Base-by-base conservation (phyloP, 2,329 filamentous ascomycete species). In the Aureobasidium subglaciale region DNA sequence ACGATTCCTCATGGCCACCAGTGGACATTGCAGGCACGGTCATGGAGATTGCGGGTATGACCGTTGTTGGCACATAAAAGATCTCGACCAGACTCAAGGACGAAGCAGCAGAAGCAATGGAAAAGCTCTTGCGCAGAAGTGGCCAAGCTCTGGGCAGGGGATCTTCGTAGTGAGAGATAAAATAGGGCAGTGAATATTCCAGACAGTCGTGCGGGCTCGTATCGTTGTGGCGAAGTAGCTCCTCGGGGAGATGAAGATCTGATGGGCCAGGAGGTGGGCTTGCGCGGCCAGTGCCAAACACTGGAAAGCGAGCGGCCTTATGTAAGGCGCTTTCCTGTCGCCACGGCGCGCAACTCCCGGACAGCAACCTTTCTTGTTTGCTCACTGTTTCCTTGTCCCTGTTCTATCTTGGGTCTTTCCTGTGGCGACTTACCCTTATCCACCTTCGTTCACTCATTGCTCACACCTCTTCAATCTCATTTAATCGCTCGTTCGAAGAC, bases 181-280 rank as follows among this genome's bases (percentile, higher is more conserved):
- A 41, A 52, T 52, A 52, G 48, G 34, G 25, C 34, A 41, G n/a
- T 27, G 35, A 41, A 52, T 30, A 52, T 52, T 52, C 34, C 34
- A 52, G 48, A 40, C 35, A 41, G 11, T 52, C 35, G 48, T 52
- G 48, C 34, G 48, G 25, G 18, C 35, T 52, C 48, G 48, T 52
- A 41, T 52, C 35, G 48, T 54, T 54, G 50, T 54, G 50, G 50
- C 50, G 50, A 54, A 54, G 50, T 38, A 43, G 37, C 29, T 54
- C 50, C 38, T 37, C 27, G 50, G 48, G 48, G 48, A 52, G 48
- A 52, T 52, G 48, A 52, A 32, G 48, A 52, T 52, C 48, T 30
- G 46, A 37, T 50, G 49, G 50, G 49, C 24, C 50, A 42, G 37
- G 50, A 43, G 50, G 49, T 42, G 50, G 27, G 50, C 37, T 54